Conservation (phyloP, 2,329 filamentous ascomycete genomes). For the Sordariomycetes sp. region DNA sequence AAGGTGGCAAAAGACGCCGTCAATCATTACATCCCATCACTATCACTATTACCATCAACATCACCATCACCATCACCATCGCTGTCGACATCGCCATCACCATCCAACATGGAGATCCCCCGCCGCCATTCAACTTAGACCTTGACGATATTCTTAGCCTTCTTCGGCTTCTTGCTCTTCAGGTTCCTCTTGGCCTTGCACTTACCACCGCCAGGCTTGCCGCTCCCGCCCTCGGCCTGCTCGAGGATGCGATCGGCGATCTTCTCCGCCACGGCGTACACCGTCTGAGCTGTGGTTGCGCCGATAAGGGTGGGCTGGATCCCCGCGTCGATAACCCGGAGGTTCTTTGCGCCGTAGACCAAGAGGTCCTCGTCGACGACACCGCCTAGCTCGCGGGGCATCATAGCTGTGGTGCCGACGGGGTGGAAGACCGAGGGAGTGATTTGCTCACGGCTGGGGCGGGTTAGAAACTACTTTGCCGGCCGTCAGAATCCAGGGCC, state of each 20-base stretch:
- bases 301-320: conserved; percentile 3
- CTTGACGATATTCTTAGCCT: neutral
- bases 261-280: conserved; percentile 5
- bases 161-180: neutral
- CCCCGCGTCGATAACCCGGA: conserved; percentile 1
- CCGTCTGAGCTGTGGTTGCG: conserved; percentile 3
- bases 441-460: conserved; percentile 7
- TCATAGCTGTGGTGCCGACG: conserved; percentile 16
- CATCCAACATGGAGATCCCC: neutral
- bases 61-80: no score
- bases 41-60: no score
- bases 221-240: neutral
- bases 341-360: conserved; percentile 15
- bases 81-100: neutral
- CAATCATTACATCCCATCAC: no score
- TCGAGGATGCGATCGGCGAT: conserved; percentile 2
- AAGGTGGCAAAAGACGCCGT: no score
- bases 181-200: neutral
- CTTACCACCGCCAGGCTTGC: neutral
- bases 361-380: conserved; percentile 18
- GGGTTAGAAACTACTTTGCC: neutral
- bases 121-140: neutral
- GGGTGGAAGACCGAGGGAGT: conserved; percentile 17
- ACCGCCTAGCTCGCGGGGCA: conserved; percentile 16
- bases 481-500: neutral